Conservation (phyloP, 352 stramenopile species). For the Phytophthora meadii region DNA sequence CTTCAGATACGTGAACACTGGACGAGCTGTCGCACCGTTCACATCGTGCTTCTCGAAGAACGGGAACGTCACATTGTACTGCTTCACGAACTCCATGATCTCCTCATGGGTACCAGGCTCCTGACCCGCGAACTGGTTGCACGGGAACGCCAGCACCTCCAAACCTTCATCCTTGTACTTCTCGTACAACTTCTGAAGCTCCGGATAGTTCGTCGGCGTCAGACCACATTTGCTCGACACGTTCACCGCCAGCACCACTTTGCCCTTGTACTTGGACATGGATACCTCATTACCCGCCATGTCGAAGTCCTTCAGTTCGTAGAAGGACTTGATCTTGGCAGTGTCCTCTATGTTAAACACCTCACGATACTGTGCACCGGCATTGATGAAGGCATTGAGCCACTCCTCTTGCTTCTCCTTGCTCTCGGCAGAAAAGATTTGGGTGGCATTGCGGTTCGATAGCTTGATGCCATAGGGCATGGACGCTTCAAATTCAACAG, state of each 20-base stretch:
- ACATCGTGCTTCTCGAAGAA: slow-evolving; percentile 89
- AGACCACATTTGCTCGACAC: slow-evolving; percentile 87
- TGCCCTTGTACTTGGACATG: slow-evolving; percentile 75
- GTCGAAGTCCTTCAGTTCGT: slow-evolving; percentile 79
- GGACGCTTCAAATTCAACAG: too few relatives aligned
- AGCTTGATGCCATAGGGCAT: too few relatives aligned
- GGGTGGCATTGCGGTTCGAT: too few relatives aligned
- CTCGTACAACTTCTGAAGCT: slow-evolving; percentile 77
- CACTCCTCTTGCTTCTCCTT: slow-evolving; percentile 58
- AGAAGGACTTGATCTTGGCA: slow-evolving; percentile 59
- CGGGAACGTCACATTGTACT: slow-evolving; percentile 54
- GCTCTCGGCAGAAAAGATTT: slow-evolving; percentile 38
- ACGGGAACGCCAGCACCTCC: slow-evolving; percentile 85
- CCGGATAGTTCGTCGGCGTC: slow-evolving; percentile 88
- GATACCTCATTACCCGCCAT: slow-evolving; percentile 76
- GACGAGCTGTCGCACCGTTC: slow-evolving; percentile 79
- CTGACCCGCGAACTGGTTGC: slow-evolving; percentile 83
- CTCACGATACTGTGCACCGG: slow-evolving; percentile 58
- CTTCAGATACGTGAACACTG: slow-evolving; percentile 81
- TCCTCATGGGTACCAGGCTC: slow-evolving; percentile 78
- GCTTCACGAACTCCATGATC: slow-evolving; percentile 69
- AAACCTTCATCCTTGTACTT: slow-evolving; percentile 75
- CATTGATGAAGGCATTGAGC: slow-evolving; percentile 54
- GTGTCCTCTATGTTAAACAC: slow-evolving; percentile 38
- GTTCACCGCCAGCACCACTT: slow-evolving; percentile 80